These are phyloP conservation scores for Zygoascus biomembranicola DNA, from an alignment of 805 yeast genomes.

Conservation along the genomic window DNA sequence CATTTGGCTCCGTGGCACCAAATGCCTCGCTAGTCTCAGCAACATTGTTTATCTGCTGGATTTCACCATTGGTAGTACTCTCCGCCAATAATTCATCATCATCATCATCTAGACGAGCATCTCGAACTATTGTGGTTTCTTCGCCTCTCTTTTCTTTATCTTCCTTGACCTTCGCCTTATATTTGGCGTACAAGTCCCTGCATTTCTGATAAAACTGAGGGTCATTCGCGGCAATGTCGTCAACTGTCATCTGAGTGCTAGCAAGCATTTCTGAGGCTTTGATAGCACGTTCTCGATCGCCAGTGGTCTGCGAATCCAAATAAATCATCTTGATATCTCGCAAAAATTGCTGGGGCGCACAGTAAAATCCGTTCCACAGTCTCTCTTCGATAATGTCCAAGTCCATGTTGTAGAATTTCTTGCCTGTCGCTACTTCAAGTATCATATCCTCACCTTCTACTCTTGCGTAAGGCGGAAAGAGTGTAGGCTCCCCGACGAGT, in stretches of 20 bases:
- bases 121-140: slow-evolving; percentile 6
- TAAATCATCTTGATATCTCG: slow-evolving; percentile 80
- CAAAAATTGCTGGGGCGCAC: slow-evolving; percentile 84
- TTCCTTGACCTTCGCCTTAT: slow-evolving; percentile 18
- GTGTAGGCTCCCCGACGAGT: neutral
- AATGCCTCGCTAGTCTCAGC: neutral
- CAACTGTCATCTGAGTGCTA: slow-evolving; percentile 91
- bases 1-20: neutral
- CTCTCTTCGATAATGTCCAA: slow-evolving; percentile 90
- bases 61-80: slow-evolving; percentile 1
- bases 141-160: slow-evolving; percentile 8
- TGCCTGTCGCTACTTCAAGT: slow-evolving; percentile 68
- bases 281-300: slow-evolving; percentile 74
- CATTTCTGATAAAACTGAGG: slow-evolving; percentile 73
- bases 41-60: slow-evolving; percentile 14
- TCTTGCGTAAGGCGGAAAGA: slow-evolving; percentile 15
- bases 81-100: neutral
- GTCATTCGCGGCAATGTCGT: slow-evolving; percentile 51
- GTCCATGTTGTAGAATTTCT: slow-evolving; percentile 77
- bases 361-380: slow-evolving; percentile 92
- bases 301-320: slow-evolving; percentile 60
- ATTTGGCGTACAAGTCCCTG: slow-evolving; percentile 55
- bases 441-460: slow-evolving; percentile 65
- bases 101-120: slow-evolving; percentile 5
- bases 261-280: slow-evolving; percentile 93